These are phyloP conservation scores for Xylaria sp. DNA, from an alignment of 2,329 filamentous ascomycete species.

Conservation along the genomic window DNA sequence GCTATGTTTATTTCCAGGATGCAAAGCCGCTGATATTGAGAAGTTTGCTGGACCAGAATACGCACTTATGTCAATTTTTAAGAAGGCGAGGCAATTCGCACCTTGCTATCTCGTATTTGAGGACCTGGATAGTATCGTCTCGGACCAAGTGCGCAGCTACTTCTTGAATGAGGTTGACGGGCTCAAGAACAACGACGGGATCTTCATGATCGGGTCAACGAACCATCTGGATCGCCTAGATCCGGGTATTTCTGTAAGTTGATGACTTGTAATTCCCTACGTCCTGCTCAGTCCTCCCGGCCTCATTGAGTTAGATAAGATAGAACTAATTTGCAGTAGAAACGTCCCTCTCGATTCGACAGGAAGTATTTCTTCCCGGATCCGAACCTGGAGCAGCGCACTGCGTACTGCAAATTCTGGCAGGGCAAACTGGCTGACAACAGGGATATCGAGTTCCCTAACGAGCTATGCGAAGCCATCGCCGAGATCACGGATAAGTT, in stretches of 20 bases:
- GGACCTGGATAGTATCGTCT: slow-evolving; percentile 74
- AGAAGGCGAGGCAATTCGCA: slow-evolving; percentile 68
- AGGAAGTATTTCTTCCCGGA: slow-evolving; percentile 73
- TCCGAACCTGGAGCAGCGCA: slow-evolving; percentile 63
- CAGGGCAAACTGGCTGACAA: slow-evolving; percentile 65
- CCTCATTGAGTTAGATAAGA: not conserved
- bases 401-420: slow-evolving; percentile 72
- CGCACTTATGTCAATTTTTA: slow-evolving; percentile 64
- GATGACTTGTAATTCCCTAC: not conserved
- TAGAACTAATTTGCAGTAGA: slow-evolving; percentile 50
- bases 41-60: slow-evolving; percentile 67
- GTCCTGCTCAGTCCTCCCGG: not conserved
- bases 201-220: slow-evolving; percentile 74
- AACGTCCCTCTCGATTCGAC: slow-evolving; percentile 73
- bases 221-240: slow-evolving; percentile 74
- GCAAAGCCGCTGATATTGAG: not conserved
- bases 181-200: slow-evolving; percentile 74
- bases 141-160: slow-evolving; percentile 69
- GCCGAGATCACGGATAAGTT: slow-evolving; percentile 72
- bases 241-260: slow-evolving; percentile 67
- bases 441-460: slow-evolving; percentile 68
- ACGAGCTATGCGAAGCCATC: slow-evolving; percentile 66
- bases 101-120: slow-evolving; percentile 78
- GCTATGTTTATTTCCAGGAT: not conserved
- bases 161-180: slow-evolving; percentile 80